Evolutionary conservation across 1,284 basidiomycete species (phyloP).

Genomic region (Mycena citricolor): DNA sequence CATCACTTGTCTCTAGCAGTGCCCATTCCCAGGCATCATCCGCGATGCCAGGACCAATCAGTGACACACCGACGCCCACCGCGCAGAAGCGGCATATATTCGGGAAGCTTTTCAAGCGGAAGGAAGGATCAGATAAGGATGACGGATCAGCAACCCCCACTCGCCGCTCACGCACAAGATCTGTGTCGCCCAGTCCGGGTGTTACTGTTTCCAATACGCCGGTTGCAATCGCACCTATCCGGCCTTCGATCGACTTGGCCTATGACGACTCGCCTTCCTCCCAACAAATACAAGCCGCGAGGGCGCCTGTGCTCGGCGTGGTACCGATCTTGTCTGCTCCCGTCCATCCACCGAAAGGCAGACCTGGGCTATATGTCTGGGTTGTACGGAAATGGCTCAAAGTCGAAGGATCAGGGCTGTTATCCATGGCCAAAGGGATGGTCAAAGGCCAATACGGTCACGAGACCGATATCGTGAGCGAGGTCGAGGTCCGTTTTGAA

Average conservation of each 20-base stretch:
- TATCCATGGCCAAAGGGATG: conserved; percentile 39
- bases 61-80: conserved; percentile 1
- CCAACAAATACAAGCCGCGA: neutral
- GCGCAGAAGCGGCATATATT: conserved; percentile 72
- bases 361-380: conserved; percentile 77
- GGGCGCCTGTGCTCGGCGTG: conserved; percentile 16
- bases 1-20: conserved; percentile 22
- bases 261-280: too few relatives aligned
- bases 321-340: conserved; percentile 31
- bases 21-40: conserved; percentile 24
- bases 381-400: conserved; percentile 80
- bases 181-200: conserved; percentile 17
- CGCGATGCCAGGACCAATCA: conserved; percentile 26
- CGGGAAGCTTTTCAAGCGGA: conserved; percentile 72
- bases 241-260: conserved; percentile 19
- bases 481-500: conserved; percentile 69
- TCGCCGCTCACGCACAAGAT: conserved; percentile 5
- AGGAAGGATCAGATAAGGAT: conserved; percentile 35
- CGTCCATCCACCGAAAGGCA: conserved; percentile 38
- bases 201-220: too few relatives aligned
- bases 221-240: too few relatives aligned
- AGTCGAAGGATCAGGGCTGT: conserved; percentile 40
- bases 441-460: conserved; percentile 21
- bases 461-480: conserved; percentile 5
- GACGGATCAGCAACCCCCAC: neutral